A percentile compares a stretch with the other conserved stretches of the same genome.
These are phyloP conservation scores for Trypanosoma rangeli DNA, from an alignment of 208 protist species.

Conservation along the genomic window DNA sequence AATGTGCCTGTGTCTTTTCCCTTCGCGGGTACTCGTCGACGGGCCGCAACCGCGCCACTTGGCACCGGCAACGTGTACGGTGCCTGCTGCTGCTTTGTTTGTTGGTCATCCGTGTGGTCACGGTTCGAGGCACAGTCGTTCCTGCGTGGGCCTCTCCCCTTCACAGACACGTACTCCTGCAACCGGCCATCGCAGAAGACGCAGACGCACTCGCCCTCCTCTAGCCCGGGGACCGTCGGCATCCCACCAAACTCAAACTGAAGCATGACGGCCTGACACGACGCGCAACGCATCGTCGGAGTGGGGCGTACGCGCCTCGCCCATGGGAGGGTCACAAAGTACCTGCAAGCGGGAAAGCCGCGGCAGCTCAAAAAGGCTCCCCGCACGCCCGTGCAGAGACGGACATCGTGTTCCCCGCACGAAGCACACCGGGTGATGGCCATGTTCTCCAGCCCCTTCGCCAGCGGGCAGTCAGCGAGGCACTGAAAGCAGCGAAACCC, in stretches of 20 bases:
- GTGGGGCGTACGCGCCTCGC: constrained; percentile 48
- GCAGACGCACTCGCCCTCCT: constrained; percentile 67
- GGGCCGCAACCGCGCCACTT: background rate
- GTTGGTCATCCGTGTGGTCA: background rate
- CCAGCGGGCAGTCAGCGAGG: constrained; percentile 69
- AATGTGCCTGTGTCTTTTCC: constrained; percentile 13
- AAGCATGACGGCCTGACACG: constrained; percentile 63
- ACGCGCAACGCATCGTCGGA: constrained; percentile 47
- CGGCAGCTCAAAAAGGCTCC: constrained; percentile 64
- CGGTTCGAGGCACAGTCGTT: background rate
- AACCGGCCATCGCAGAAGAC: constrained; percentile 77
- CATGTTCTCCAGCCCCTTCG: constrained; percentile 59
- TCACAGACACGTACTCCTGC: constrained; percentile 77
- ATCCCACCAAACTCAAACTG: constrained; percentile 77
- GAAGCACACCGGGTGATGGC: constrained; percentile 62
- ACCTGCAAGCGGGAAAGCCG: constrained; percentile 67
- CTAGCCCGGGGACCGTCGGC: constrained; percentile 64
- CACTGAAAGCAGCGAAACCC: constrained; percentile 91
- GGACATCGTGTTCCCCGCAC: constrained; percentile 66
- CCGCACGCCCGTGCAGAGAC: constrained; percentile 41
- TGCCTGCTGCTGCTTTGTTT: constrained; percentile 1
- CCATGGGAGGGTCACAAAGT: constrained; percentile 60
- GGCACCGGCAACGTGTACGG: constrained; percentile 59
- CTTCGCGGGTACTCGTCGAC: background rate
- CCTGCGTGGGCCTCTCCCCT: constrained; percentile 24